These are phyloP conservation scores for Cicer arietinum DNA, from an alignment of 306 rosid genomes.

Conservation along the genomic window DNA sequence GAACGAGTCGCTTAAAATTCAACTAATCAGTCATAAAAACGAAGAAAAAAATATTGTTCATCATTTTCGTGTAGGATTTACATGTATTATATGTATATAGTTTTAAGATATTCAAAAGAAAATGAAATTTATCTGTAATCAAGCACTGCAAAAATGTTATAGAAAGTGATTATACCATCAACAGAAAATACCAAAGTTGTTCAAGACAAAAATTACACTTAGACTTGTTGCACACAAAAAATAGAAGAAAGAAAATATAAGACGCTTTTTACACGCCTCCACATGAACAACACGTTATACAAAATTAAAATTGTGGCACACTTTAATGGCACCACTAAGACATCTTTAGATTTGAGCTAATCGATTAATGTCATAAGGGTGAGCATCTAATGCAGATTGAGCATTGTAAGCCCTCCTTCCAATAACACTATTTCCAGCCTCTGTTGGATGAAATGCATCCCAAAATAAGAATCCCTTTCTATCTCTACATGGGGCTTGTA, in stretches of 20 bases:
- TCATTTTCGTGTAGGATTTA: too few relatives aligned
- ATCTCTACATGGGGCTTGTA: conserved; percentile 78
- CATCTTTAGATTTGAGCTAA: conserved; percentile 65
- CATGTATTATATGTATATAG: too few relatives aligned
- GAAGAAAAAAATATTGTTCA: too few relatives aligned
- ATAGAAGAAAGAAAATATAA: background rate
- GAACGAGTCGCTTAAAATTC: too few relatives aligned
- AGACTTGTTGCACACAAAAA: background rate
- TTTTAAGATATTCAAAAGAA: too few relatives aligned
- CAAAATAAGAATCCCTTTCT: conserved; percentile 73
- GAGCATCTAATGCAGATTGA: conserved; percentile 79
- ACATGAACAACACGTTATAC: background rate
- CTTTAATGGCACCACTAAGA: background rate
- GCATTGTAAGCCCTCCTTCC: conserved; percentile 77
- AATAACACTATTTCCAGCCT: conserved; percentile 64
- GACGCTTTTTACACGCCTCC: background rate
- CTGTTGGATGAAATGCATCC: conserved; percentile 98
- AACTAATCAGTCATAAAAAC: too few relatives aligned
- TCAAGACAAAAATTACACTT: background rate
- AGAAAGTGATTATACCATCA: too few relatives aligned
- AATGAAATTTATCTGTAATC: too few relatives aligned
- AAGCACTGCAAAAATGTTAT: too few relatives aligned
- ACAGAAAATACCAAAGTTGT: background rate
- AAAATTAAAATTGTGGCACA: background rate
- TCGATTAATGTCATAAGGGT: conserved; percentile 75